These are phyloP conservation scores for Musa balbisiana DNA, from an alignment of 202 grass and related monocot species.

Conservation along the genomic window DNA sequence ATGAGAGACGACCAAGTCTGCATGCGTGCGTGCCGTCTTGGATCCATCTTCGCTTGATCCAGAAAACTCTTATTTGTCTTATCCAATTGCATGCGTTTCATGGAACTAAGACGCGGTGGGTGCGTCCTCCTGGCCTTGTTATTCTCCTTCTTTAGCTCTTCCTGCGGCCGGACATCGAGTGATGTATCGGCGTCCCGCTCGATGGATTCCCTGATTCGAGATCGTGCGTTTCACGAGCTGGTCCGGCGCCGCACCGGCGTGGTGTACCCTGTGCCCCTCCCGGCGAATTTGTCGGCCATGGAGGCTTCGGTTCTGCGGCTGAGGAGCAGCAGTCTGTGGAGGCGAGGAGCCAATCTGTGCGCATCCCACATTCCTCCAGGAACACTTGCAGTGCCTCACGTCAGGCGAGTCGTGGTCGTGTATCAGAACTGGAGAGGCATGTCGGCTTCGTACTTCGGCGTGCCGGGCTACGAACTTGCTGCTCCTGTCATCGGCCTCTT, in stretches of 20 bases:
- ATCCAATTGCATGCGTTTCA: too few relatives aligned
- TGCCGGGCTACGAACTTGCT: constrained; percentile 7
- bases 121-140: too few relatives aligned
- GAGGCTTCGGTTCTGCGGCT: constrained; percentile 11
- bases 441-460: constrained; percentile 16
- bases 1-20: too few relatives aligned
- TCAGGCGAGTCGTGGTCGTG: constrained; percentile 14
- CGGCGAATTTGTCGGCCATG: constrained; percentile 16
- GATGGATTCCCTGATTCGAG: background rate
- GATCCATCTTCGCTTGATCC: too few relatives aligned
- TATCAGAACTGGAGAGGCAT: constrained; percentile 13
- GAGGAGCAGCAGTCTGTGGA: constrained; percentile 17
- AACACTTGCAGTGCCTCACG: background rate
- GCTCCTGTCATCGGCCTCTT: constrained; percentile 15
- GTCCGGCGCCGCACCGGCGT: constrained; percentile 1
- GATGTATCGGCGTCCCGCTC: background rate
- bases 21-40: too few relatives aligned
- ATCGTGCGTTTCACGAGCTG: background rate
- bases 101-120: too few relatives aligned
- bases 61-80: too few relatives aligned
- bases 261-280: constrained; percentile 7
- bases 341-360: constrained; percentile 11
- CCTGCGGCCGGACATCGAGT: too few relatives aligned
- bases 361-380: constrained; percentile 10
- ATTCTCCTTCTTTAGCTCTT: too few relatives aligned